Evolutionary conservation across 257 asterid genomes (phyloP).

Genomic region (Cynanchum wilfordii): DNA sequence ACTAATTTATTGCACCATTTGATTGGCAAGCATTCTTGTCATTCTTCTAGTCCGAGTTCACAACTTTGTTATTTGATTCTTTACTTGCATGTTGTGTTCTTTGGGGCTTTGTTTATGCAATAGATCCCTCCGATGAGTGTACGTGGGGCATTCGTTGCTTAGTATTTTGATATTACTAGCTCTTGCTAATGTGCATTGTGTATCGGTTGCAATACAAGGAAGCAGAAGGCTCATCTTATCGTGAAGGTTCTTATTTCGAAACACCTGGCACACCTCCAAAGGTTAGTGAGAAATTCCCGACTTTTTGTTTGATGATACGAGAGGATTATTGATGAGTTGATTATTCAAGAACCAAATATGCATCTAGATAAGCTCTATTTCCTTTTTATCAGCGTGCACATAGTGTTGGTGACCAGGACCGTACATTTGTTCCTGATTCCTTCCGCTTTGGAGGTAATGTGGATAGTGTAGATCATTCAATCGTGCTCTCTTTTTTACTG

Average conservation of each 20-base stretch:
- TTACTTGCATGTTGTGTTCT: not conserved
- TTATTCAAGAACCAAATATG: not conserved
- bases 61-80: not conserved
- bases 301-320: not conserved
- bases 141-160: not conserved
- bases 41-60: not conserved
- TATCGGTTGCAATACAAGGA: constrained; percentile 82
- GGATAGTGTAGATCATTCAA: not conserved
- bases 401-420: constrained; percentile 70
- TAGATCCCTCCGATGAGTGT: too few relatives aligned
- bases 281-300: constrained; percentile 30
- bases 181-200: constrained; percentile 9
- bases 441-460: constrained; percentile 58
- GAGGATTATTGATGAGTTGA: not conserved
- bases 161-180: not conserved
- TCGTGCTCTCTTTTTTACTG: not conserved
- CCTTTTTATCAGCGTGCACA: constrained; percentile 49
- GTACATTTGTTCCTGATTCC: constrained; percentile 73
- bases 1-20: not conserved
- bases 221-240: constrained; percentile 81
- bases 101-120: not conserved
- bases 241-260: constrained; percentile 74
- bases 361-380: constrained; percentile 8
- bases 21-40: not conserved
- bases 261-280: constrained; percentile 95